Evolutionary conservation across 2,329 filamentous ascomycete species (phyloP).

Genomic region (Shiraia sp.): DNA sequence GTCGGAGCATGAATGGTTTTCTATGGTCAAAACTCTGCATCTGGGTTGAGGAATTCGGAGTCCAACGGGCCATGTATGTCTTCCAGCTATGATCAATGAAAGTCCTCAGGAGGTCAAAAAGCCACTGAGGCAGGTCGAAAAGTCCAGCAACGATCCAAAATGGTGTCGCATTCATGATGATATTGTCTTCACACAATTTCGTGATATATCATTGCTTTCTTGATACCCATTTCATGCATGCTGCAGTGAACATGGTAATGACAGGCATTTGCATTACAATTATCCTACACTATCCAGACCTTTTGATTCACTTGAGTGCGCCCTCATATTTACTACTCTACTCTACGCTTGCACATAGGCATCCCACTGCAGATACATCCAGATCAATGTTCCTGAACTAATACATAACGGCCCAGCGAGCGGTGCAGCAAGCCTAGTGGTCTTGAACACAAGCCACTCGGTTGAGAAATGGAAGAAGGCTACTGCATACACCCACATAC

Average conservation of each 20-base stretch:
- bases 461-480: slow-evolving; percentile 64
- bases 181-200: not conserved
- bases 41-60: slow-evolving; percentile 46
- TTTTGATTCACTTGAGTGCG: not conserved
- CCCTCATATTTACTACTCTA: not conserved
- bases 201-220: too few species aligned
- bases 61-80: slow-evolving; percentile 47
- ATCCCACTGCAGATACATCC: slow-evolving; percentile 70
- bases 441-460: slow-evolving; percentile 81
- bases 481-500: slow-evolving; percentile 78
- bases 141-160: slow-evolving; percentile 17
- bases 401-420: slow-evolving; percentile 64
- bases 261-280: not conserved
- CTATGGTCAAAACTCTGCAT: slow-evolving; percentile 45
- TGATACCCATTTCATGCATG: too few species aligned
- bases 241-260: not conserved
- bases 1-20: slow-evolving; percentile 37
- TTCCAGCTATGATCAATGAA: slow-evolving; percentile 48
- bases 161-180: not conserved
- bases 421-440: slow-evolving; percentile 65
- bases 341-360: slow-evolving; percentile 61
- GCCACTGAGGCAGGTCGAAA: slow-evolving; percentile 44
- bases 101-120: slow-evolving; percentile 43
- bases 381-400: slow-evolving; percentile 58
- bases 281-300: too few species aligned